phyloP scores from a whole-genome alignment of 1,139 yeast species.

The Hemisphaericaspora lyxosophila region DNA sequence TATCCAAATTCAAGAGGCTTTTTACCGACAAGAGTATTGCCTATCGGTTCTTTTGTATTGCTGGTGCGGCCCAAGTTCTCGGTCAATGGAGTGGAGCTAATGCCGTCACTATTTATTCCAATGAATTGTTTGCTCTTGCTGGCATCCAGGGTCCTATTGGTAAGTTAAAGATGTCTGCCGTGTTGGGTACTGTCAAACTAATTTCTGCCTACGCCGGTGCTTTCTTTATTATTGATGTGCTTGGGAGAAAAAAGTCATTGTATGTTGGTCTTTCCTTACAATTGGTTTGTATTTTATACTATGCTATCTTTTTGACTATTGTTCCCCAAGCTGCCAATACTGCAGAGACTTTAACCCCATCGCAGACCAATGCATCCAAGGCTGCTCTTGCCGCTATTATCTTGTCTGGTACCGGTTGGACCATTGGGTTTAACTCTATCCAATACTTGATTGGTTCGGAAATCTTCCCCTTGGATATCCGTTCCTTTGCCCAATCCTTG shows the following conservation, averaged over 20 bases:
- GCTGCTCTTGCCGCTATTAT: constrained; percentile 56
- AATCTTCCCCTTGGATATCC: constrained; percentile 54
- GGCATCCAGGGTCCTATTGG: constrained; percentile 40
- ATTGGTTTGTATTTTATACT: constrained; percentile 30
- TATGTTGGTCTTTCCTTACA: constrained; percentile 42
- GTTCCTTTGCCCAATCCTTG: constrained; percentile 54
- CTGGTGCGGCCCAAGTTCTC: constrained; percentile 47
- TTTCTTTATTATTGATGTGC: constrained; percentile 46
- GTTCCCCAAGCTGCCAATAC: constrained; percentile 46
- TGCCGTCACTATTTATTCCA: constrained; percentile 60
- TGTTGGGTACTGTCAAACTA: constrained; percentile 50
- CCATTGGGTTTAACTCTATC: constrained; percentile 59
- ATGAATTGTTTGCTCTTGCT: constrained; percentile 52
- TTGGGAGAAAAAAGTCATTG: constrained; percentile 45
- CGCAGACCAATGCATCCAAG: constrained; percentile 39
- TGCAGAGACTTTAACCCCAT: constrained; percentile 25
- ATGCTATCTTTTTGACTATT: constrained; percentile 46
- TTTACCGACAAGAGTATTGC: constrained; percentile 35
- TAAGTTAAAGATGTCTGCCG: constrained; percentile 45
- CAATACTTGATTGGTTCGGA: constrained; percentile 62
- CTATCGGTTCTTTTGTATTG: constrained; percentile 45
- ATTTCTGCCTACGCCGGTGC: constrained; percentile 44
- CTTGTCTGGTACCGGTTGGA: constrained; percentile 60
- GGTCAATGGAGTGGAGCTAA: constrained; percentile 68
- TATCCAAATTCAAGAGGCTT: constrained; percentile 32